phyloP scores from a whole-genome alignment of 2,329 filamentous ascomycete species.

The Cladobotryum mycophilum region DNA sequence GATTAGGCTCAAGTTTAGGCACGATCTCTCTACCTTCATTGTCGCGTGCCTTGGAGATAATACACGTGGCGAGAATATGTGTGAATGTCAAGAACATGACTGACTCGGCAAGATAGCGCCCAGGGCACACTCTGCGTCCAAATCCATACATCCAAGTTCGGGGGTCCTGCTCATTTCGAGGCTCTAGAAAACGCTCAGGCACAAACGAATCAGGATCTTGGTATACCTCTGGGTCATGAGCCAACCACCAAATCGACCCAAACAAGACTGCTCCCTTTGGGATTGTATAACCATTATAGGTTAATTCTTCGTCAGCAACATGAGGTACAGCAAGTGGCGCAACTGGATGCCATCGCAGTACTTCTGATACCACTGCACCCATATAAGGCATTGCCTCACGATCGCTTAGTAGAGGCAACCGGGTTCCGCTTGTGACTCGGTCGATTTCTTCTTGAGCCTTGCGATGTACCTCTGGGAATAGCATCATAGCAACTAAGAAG shows the following conservation, averaged over 20 bases:
- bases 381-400: slow-evolving; percentile 36
- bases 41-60: slow-evolving; percentile 25
- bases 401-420: slow-evolving; percentile 33
- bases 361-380: slow-evolving; percentile 36
- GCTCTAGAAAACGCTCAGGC: slow-evolving; percentile 9
- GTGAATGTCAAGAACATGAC: slow-evolving; percentile 30
- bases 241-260: slow-evolving; percentile 13
- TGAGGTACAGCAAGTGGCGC: slow-evolving; percentile 15
- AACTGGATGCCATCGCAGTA: slow-evolving; percentile 34
- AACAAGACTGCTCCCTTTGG: slow-evolving; percentile 15
- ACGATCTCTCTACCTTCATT: slow-evolving; percentile 13
- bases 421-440: slow-evolving; percentile 28
- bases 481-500: slow-evolving; percentile 21
- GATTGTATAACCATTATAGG: slow-evolving; percentile 14
- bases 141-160: not conserved
- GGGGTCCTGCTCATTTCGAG: slow-evolving; percentile 13
- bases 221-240: slow-evolving; percentile 10
- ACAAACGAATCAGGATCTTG: slow-evolving; percentile 10
- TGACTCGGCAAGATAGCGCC: slow-evolving; percentile 11
- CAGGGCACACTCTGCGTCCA: not conserved
- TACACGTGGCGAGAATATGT: slow-evolving; percentile 40
- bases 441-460: slow-evolving; percentile 24
- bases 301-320: slow-evolving; percentile 10
- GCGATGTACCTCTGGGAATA: slow-evolving; percentile 18
- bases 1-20: slow-evolving; percentile 7